Conservation (phyloP, 306 rosid genomes). For the Spatholobus suberectus region DNA sequence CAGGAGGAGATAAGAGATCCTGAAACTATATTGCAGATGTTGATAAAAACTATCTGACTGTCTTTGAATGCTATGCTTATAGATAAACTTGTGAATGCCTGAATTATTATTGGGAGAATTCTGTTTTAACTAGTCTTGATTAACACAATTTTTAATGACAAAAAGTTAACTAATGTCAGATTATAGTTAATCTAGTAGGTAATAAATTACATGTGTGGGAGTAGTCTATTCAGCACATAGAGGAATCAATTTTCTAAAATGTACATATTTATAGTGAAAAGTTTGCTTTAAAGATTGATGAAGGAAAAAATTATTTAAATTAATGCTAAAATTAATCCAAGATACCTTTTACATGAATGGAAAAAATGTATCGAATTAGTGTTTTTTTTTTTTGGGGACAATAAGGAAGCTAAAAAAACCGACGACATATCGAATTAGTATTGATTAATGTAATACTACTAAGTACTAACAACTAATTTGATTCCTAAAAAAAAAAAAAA, state of each 20-base stretch:
- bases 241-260: not conserved
- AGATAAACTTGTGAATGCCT: not conserved
- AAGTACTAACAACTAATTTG: too few species aligned
- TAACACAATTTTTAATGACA: not conserved
- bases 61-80: not conserved
- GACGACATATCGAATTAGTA: not conserved
- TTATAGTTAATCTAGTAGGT: not conserved
- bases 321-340: not conserved
- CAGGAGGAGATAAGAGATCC: constrained; percentile 58
- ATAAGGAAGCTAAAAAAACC: too few species aligned
- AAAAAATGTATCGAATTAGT: not conserved
- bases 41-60: constrained; percentile 48
- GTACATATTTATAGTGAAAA: not conserved
- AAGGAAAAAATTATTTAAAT: not conserved
- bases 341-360: not conserved
- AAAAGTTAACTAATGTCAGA: not conserved
- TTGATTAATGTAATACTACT: not conserved
- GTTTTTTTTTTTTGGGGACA: too few species aligned
- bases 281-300: not conserved
- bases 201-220: not conserved
- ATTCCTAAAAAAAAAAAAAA: too few species aligned
- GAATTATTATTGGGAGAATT: not conserved
- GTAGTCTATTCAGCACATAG: not conserved
- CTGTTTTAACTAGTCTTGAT: not conserved
- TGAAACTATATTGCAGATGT: constrained; percentile 61